phyloP scores from a whole-genome alignment of 179 eudicot genomes.

The Patellifolia procumbens region DNA sequence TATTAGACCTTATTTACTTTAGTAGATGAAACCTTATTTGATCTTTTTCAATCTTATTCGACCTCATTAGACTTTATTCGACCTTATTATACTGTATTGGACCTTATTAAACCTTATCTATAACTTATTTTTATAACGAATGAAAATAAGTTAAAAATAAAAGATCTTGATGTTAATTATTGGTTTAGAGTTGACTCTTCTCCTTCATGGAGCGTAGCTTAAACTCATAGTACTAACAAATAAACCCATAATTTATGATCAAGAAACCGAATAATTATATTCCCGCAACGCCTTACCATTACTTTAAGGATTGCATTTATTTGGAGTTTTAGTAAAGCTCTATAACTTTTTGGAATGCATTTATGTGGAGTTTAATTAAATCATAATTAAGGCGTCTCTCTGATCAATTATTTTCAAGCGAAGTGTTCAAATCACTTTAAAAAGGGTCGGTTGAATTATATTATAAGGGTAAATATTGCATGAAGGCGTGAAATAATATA shows the following conservation, averaged over 20 bases:
- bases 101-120: no score
- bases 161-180: not conserved
- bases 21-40: no score
- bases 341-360: not conserved
- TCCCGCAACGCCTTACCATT: no score
- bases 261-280: not conserved
- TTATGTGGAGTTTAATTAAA: not conserved
- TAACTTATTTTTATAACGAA: no score
- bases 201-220: not conserved
- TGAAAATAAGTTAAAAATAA: no score
- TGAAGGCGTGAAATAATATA: slow-evolving; percentile 6
- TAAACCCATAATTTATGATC: not conserved
- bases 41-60: no score
- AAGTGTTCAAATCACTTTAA: not conserved
- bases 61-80: no score
- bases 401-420: not conserved
- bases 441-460: slow-evolving; percentile 28
- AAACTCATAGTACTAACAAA: not conserved
- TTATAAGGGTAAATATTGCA: not conserved
- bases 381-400: not conserved
- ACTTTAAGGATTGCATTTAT: no score
- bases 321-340: no score
- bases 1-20: no score
- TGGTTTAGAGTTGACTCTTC: not conserved
- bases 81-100: no score